phyloP scores from a whole-genome alignment of 345 rosid species.

The Populus euphratica region DNA sequence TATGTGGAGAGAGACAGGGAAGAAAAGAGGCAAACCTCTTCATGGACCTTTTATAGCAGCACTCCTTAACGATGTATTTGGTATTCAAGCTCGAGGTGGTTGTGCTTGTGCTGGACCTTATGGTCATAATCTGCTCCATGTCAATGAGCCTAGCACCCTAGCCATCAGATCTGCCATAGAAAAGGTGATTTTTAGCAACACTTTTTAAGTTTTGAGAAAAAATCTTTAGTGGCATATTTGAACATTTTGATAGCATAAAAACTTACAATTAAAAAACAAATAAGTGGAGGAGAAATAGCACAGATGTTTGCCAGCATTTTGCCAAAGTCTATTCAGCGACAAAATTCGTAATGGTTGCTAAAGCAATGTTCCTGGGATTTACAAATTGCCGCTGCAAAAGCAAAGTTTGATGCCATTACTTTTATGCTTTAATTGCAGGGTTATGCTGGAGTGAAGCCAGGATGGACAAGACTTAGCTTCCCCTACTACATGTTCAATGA shows the following conservation, averaged over 20 bases:
- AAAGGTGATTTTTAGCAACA: slow-evolving; percentile 25
- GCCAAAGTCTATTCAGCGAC: no score
- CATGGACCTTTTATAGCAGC: slow-evolving; percentile 51
- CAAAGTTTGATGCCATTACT: no score
- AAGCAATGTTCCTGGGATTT: no score
- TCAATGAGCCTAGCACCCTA: slow-evolving; percentile 25
- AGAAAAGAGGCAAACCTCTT: slow-evolving; percentile 47
- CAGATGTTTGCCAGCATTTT: no score
- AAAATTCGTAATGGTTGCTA: no score
- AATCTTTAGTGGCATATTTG: no score
- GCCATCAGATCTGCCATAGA: slow-evolving; percentile 39
- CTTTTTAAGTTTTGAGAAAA: no score
- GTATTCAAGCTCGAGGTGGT: slow-evolving; percentile 62
- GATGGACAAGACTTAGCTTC: slow-evolving; percentile 67
- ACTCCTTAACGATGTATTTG: slow-evolving; percentile 59
- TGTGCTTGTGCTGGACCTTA: slow-evolving; percentile 72
- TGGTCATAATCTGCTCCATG: slow-evolving; percentile 47
- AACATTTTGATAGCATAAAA: no score
- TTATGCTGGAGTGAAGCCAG: slow-evolving; percentile 46
- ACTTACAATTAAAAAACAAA: no score
- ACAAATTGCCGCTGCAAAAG: no score
- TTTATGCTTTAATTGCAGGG: slow-evolving; percentile 28
- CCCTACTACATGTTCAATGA: slow-evolving; percentile 55
- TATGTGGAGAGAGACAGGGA: slow-evolving; percentile 44
- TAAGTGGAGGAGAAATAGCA: no score